Evolutionary conservation across 2,329 filamentous ascomycete genomes (phyloP).

Genomic region (Pleomassaria siparia): DNA sequence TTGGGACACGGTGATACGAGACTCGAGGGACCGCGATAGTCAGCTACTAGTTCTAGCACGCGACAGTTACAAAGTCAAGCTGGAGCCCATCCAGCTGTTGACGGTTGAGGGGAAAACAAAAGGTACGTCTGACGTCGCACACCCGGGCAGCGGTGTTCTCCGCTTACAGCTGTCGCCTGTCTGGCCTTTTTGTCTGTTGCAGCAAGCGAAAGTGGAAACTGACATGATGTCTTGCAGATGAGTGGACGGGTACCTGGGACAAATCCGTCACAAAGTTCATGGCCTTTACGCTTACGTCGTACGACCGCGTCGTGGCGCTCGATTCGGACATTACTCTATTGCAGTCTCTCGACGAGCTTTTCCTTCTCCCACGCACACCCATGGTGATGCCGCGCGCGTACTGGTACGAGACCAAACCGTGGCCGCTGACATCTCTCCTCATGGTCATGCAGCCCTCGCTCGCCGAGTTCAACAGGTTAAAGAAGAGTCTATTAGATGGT

Average conservation of each 20-base stretch:
- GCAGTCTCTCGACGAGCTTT: constrained; percentile 68
- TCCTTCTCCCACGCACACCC: constrained; percentile 62
- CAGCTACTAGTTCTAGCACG: constrained; percentile 53
- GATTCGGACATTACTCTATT: constrained; percentile 68
- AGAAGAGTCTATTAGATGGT: constrained; percentile 28
- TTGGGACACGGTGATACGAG: constrained; percentile 36
- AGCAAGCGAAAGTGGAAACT: neutral
- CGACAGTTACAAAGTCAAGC: constrained; percentile 52
- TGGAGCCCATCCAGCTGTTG: constrained; percentile 51
- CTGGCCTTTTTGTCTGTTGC: constrained; percentile 4
- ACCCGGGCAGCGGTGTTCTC: constrained; percentile 12
- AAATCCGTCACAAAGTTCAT: constrained; percentile 68
- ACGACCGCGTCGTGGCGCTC: constrained; percentile 58
- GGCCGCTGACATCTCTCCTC: constrained; percentile 61
- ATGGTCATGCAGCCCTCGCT: constrained; percentile 63
- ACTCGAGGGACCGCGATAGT: constrained; percentile 41
- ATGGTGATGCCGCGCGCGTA: constrained; percentile 73
- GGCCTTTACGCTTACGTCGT: constrained; percentile 67
- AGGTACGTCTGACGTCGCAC: constrained; percentile 24
- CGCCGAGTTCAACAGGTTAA: constrained; percentile 50
- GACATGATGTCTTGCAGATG: constrained; percentile 22
- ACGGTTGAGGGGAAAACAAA: constrained; percentile 35
- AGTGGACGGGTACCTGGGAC: constrained; percentile 56
- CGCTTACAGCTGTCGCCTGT: neutral
- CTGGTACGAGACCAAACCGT: constrained; percentile 61